Evolutionary conservation across 371 early-diverging fungal species (phyloP), one percentile per base, ranked within the genome.

Genomic region (Entomophthora muscae): DNA sequence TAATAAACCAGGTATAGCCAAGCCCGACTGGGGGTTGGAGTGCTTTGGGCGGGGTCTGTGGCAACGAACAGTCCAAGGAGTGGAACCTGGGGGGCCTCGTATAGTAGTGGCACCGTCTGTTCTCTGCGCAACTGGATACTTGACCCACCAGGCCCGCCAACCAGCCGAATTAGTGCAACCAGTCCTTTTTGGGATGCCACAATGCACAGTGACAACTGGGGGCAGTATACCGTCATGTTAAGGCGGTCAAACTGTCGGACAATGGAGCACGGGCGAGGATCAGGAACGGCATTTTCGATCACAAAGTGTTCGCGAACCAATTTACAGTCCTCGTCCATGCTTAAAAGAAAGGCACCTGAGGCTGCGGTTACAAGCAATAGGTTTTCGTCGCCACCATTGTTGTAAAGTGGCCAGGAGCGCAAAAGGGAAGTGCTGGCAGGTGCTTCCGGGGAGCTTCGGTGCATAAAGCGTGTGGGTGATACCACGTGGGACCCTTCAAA

Each of bases 171-270:
- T 21, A 65, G 27, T 3, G 61, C 62, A 22, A 65, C 32, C 29
- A 52, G 52, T 32, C 66, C 66, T 26, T 65, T 62, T 54, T 65
- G 61, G 28, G 61, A 61, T 53, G 66, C 66, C 2, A 65, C 62
- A 26, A 65, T 54, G 23, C 32, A 53, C 23, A 65, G 63, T 33
- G 66, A 65, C 23, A 65, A 32, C 3, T 65, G 61, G 1, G 66
- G 66, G 0, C 28, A 3, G n/a, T 58, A 57, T 56, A 58, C 65
- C 12, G 55, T 27, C 65, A 64, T 64, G 59, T 64, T 64, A 28
- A 64, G 54, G 30, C 65, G 65, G 31, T 64, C 65, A 59, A 42
- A 59, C 22, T 33, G 42, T 13, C 7, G 17, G 3, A 59, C n/a
- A 27, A 17, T 2, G 5, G 22, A 12, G 0, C 21, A 17, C 2